Conservation (phyloP, 306 rosid species). For the Sophora flavescens region DNA sequence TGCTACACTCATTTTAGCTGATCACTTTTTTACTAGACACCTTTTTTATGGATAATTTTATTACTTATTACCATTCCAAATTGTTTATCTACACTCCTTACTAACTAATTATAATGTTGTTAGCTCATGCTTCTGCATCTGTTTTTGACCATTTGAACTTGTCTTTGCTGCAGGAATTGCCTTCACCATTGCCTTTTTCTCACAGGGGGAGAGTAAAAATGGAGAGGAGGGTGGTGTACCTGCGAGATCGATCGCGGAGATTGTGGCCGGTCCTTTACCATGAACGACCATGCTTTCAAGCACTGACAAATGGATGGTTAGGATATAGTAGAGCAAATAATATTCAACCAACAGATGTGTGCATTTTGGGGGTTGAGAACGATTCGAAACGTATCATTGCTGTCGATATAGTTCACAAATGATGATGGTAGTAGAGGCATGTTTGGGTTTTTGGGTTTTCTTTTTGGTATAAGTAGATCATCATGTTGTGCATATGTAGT, state of each 20-base stretch:
- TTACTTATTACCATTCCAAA: no score
- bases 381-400: conserved; percentile 27
- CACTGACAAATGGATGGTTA: conserved; percentile 64
- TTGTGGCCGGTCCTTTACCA: conserved; percentile 69
- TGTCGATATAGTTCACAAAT: conserved; percentile 43
- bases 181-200: conserved; percentile 43
- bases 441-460: not conserved
- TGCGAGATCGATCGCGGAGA: conserved; percentile 53
- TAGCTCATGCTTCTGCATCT: not conserved
- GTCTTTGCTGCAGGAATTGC: conserved; percentile 56
- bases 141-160: conserved; percentile 28
- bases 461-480: conserved; percentile 13
- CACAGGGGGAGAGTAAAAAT: not conserved
- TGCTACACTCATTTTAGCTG: not conserved
- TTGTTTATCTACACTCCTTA: no score
- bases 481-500: not conserved
- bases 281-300: conserved; percentile 9
- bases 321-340: conserved; percentile 55
- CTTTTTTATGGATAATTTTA: not conserved
- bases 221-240: conserved; percentile 49
- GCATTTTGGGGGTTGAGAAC: conserved; percentile 49
- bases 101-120: not conserved
- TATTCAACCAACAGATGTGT: conserved; percentile 57
- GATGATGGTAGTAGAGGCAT: conserved; percentile 21
- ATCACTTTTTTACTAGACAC: not conserved